Evolutionary conservation across 306 rosid genomes (phyloP).

Genomic region (Prunus mume): DNA sequence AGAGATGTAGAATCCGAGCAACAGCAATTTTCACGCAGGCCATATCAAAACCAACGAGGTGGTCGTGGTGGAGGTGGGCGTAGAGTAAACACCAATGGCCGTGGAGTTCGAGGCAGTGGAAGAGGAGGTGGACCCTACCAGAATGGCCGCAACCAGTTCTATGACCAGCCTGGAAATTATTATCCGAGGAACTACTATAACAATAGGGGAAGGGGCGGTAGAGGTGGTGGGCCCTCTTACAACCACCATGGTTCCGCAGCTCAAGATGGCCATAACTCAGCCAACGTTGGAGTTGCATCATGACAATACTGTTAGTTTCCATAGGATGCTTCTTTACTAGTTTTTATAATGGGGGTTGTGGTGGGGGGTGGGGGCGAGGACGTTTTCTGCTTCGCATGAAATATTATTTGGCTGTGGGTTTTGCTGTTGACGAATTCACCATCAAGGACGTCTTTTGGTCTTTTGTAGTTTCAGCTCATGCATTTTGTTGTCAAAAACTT

Average conservation of each 20-base stretch:
- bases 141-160: constrained; percentile 73
- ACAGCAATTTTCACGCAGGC: constrained; percentile 55
- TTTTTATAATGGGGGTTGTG: constrained; percentile 23
- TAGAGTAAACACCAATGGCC: constrained; percentile 74
- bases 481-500: constrained; percentile 14
- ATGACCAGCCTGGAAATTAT: constrained; percentile 83
- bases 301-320: constrained; percentile 38
- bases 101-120: constrained; percentile 73
- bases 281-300: constrained; percentile 68
- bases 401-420: constrained; percentile 35
- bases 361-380: constrained; percentile 50
- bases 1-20: constrained; percentile 72
- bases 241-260: constrained; percentile 47
- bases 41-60: constrained; percentile 80
- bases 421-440: constrained; percentile 39
- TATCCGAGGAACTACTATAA: constrained; percentile 62
- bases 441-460: constrained; percentile 32
- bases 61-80: constrained; percentile 84
- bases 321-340: constrained; percentile 37
- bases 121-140: constrained; percentile 63
- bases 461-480: constrained; percentile 18
- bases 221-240: constrained; percentile 63
- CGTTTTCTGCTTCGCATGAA: constrained; percentile 38
- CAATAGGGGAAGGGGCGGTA: constrained; percentile 72
- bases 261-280: constrained; percentile 49